Percentiles rank a stretch among this genome's conserved stretches.
phyloP scores from a whole-genome alignment of 305 asterid genomes.

The Withania somnifera region DNA sequence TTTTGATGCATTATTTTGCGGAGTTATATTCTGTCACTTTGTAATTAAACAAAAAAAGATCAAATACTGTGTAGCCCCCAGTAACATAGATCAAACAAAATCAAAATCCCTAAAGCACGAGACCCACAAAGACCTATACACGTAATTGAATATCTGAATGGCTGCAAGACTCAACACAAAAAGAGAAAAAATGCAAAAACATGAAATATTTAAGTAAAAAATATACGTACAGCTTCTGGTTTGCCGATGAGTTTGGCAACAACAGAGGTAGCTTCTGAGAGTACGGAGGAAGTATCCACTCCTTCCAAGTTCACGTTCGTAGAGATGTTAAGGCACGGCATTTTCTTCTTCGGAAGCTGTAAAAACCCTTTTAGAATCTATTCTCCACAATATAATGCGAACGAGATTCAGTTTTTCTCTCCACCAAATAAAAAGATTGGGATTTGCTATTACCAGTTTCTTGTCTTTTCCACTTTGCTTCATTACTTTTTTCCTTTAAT shows the following conservation, averaged over 20 bases:
- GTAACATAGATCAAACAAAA: not conserved
- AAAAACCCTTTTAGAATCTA: not conserved
- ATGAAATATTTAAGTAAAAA: not conserved
- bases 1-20: not conserved
- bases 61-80: not conserved
- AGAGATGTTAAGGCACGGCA: slow-evolving; percentile 90
- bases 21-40: not conserved
- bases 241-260: slow-evolving; percentile 80
- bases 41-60: not conserved
- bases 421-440: not conserved
- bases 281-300: slow-evolving; percentile 65
- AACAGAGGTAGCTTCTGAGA: slow-evolving; percentile 69
- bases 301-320: slow-evolving; percentile 81
- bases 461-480: not conserved
- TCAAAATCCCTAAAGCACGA: not conserved
- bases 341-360: slow-evolving; percentile 12
- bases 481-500: not conserved
- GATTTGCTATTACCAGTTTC: not conserved
- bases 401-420: no score
- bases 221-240: slow-evolving; percentile 63
- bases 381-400: no score
- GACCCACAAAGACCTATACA: not conserved
- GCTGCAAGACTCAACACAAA: not conserved
- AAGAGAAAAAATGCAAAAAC: not conserved
- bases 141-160: not conserved